phyloP scores from a whole-genome alignment of 352 stramenopile genomes.

The Phytophthora fragariaefolia region DNA sequence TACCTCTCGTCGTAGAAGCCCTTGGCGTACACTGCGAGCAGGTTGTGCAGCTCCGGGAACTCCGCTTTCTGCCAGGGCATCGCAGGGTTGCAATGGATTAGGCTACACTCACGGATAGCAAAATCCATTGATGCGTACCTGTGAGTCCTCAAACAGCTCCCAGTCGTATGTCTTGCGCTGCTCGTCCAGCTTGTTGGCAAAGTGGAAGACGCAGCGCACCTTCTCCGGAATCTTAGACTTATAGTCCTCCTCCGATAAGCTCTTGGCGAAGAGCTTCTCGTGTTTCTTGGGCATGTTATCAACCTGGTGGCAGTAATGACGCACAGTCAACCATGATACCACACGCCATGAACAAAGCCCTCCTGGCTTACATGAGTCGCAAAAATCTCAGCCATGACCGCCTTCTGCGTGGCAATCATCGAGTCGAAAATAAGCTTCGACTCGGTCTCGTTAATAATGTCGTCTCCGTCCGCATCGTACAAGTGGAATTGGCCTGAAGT shows the following conservation, averaged over 20 bases:
- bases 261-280: conserved; percentile 56
- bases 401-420: conserved; percentile 64
- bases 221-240: conserved; percentile 80
- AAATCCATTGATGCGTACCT: conserved; percentile 43
- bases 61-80: conserved; percentile 50
- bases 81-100: too few species aligned
- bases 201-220: conserved; percentile 77
- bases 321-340: background rate
- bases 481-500: conserved; percentile 69
- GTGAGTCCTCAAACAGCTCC: conserved; percentile 67
- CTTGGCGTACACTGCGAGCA: conserved; percentile 73
- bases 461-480: conserved; percentile 61
- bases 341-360: background rate
- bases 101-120: background rate
- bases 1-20: conserved; percentile 73
- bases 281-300: conserved; percentile 69
- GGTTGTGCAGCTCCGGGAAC: conserved; percentile 63
- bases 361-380: conserved; percentile 49
- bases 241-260: conserved; percentile 65
- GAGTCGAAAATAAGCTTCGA: conserved; percentile 64
- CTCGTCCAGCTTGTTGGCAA: conserved; percentile 66
- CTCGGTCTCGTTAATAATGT: conserved; percentile 61
- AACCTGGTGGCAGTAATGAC: conserved; percentile 39
- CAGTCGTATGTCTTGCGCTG: conserved; percentile 60
- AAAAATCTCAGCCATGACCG: conserved; percentile 68